A percentile compares a stretch with the other conserved stretches of the same genome.
phyloP scores from a whole-genome alignment of 1,284 basidiomycete species.

The Moesziomyces globuligerus region DNA sequence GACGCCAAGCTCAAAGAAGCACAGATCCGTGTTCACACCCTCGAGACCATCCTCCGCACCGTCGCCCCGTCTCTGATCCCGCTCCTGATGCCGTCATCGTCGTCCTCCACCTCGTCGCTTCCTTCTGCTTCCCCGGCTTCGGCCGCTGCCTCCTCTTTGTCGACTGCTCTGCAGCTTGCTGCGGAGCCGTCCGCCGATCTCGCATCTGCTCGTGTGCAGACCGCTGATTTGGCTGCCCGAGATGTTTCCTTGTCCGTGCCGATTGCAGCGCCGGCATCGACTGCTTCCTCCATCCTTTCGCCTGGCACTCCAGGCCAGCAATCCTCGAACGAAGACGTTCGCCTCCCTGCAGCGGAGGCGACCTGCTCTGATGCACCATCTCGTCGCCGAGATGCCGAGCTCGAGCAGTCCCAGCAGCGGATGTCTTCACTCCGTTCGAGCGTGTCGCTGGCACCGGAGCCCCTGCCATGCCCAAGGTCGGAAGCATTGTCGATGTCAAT shows the following conservation, averaged over 20 bases:
- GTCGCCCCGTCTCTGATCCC: constrained; percentile 33
- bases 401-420: constrained; percentile 62
- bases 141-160: constrained; percentile 26
- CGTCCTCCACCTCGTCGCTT: constrained; percentile 9
- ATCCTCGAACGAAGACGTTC: constrained; percentile 53
- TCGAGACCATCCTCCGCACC: constrained; percentile 51
- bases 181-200: constrained; percentile 28
- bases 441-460: constrained; percentile 20
- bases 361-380: constrained; percentile 51
- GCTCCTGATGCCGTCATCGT: constrained; percentile 30
- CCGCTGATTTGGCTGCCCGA: constrained; percentile 25
- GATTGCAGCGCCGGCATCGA: constrained; percentile 58
- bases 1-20: constrained; percentile 46
- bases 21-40: constrained; percentile 40
- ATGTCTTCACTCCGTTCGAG: constrained; percentile 45
- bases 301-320: constrained; percentile 24
- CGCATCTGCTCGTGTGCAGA: constrained; percentile 31
- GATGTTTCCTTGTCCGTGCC: constrained; percentile 30
- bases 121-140: constrained; percentile 19
- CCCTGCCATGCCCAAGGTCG: constrained; percentile 17
- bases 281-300: constrained; percentile 38
- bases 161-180: constrained; percentile 27
- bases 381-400: constrained; percentile 33
- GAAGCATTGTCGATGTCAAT: constrained; percentile 46
- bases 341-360: constrained; percentile 67